These are phyloP conservation scores for Neofusicoccum sp. DNA, from an alignment of 2,329 filamentous ascomycete species.

Conservation along the genomic window DNA sequence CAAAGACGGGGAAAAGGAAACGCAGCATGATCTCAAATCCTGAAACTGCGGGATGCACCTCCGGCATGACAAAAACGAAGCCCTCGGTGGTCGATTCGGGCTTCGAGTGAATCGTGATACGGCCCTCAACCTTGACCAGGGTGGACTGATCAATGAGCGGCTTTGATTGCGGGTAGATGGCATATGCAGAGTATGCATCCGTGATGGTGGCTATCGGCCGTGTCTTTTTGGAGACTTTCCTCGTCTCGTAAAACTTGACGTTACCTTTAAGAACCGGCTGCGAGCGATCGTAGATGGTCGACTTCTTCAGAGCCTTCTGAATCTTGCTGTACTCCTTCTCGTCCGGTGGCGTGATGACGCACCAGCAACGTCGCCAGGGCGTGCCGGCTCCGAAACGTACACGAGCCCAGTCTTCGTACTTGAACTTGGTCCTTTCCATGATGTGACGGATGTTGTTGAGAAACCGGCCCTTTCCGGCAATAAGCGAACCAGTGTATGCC, in stretches of 20 bases:
- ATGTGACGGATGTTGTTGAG: slow-evolving; percentile 89
- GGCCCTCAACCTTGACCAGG: slow-evolving; percentile 87
- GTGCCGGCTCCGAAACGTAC: slow-evolving; percentile 95
- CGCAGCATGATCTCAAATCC: slow-evolving; percentile 95
- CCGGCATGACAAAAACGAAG: slow-evolving; percentile 97
- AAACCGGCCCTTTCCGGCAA: slow-evolving; percentile 86
- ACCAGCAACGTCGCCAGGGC: slow-evolving; percentile 96
- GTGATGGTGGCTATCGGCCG: slow-evolving; percentile 87
- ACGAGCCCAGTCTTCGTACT: slow-evolving; percentile 87
- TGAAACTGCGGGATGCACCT: slow-evolving; percentile 83
- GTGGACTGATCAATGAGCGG: slow-evolving; percentile 92
- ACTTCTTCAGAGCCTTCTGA: slow-evolving; percentile 79
- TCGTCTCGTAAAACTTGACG: slow-evolving; percentile 91
- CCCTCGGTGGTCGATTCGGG: slow-evolving; percentile 79
- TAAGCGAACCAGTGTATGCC: slow-evolving; percentile 91
- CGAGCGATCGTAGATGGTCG: slow-evolving; percentile 76
- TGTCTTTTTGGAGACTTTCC: slow-evolving; percentile 88
- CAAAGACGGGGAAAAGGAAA: slow-evolving; percentile 90
- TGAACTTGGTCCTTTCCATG: slow-evolving; percentile 75
- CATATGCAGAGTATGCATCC: slow-evolving; percentile 88
- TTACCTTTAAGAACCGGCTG: slow-evolving; percentile 73
- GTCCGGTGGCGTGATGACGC: slow-evolving; percentile 85
- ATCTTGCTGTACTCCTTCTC: slow-evolving; percentile 87
- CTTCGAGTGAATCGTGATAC: slow-evolving; percentile 80
- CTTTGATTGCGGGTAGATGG: slow-evolving; percentile 93